Conservation (phyloP, 75 land plant genomes). For the Adiantum capillusveneris region DNA sequence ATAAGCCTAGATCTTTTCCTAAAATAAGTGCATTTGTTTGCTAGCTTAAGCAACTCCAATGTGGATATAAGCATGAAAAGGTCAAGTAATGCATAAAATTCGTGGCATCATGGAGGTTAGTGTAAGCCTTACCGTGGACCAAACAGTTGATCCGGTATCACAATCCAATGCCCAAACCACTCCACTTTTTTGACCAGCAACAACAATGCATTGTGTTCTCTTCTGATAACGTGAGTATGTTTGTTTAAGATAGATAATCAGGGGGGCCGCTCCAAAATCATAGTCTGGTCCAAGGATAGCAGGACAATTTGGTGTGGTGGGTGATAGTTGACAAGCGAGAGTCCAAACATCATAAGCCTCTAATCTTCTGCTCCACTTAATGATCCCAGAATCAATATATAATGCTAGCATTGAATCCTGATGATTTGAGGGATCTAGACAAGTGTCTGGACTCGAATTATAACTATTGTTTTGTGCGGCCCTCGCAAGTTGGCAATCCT, state of each 20-base stretch:
- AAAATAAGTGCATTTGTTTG: too few species aligned
- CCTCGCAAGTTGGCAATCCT: slow-evolving; percentile 20
- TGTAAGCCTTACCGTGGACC: slow-evolving; percentile 44
- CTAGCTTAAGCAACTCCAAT: too few species aligned
- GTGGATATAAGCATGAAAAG: too few species aligned
- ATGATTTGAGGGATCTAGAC: slow-evolving; percentile 5
- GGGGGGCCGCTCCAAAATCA: slow-evolving; percentile 53
- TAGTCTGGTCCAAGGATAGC: slow-evolving; percentile 31
- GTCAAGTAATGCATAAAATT: too few species aligned
- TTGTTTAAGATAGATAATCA: slow-evolving; percentile 17
- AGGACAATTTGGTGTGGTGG: slow-evolving; percentile 32
- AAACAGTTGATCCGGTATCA: slow-evolving; percentile 28
- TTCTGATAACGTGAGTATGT: too few species aligned
- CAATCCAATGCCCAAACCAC: slow-evolving; percentile 45
- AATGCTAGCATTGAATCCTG: background rate
- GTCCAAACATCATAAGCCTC: slow-evolving; percentile 32
- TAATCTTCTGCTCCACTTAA: slow-evolving; percentile 31
- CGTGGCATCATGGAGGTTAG: too few species aligned
- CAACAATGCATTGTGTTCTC: slow-evolving; percentile 5
- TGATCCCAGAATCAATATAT: slow-evolving; percentile 19
- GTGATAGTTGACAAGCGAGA: slow-evolving; percentile 12
- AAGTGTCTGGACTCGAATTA: slow-evolving; percentile 19
- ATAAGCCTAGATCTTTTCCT: too few species aligned
- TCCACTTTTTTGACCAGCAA: slow-evolving; percentile 44
- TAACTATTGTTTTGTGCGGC: slow-evolving; percentile 11